Conservation (phyloP, 1,139 yeast genomes). For the Petasospora fabianii region DNA sequence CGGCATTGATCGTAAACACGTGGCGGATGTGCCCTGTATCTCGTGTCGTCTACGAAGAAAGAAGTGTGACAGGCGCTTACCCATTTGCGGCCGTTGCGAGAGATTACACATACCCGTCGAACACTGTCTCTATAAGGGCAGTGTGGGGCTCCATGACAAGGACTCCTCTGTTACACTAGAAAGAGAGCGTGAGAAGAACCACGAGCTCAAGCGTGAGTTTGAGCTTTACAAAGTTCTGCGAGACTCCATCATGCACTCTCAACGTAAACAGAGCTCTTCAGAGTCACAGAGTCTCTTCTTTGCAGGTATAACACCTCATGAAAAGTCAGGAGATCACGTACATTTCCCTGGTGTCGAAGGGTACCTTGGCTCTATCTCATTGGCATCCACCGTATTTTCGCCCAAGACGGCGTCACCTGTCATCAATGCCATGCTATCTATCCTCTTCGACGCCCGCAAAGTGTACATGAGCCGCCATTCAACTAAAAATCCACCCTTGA, state of each 20-base stretch:
- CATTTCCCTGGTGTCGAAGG: background rate
- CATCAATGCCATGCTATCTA: background rate
- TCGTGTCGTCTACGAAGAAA: constrained; percentile 8
- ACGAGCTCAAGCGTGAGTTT: constrained; percentile 3
- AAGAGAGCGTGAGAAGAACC: background rate
- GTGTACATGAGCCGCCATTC: background rate
- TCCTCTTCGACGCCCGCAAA: background rate
- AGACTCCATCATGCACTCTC: no score
- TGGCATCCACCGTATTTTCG: background rate
- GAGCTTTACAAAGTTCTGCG: background rate
- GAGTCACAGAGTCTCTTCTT: no score
- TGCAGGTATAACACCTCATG: no score
- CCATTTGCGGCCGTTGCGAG: constrained; percentile 4
- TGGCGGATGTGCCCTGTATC: constrained; percentile 4
- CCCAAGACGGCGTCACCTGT: background rate
- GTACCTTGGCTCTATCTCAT: background rate
- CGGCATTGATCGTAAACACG: no score
- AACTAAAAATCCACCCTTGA: background rate
- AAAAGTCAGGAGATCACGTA: background rate
- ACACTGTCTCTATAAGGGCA: constrained; percentile 4
- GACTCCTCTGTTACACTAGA: constrained; percentile 3
- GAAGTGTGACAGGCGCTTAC: constrained; percentile 2
- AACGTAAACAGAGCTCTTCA: no score
- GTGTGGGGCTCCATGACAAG: constrained; percentile 7
- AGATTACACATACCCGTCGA: constrained; percentile 4